Conservation (phyloP, 2,329 filamentous ascomycete species). For the Fusarium udum region DNA sequence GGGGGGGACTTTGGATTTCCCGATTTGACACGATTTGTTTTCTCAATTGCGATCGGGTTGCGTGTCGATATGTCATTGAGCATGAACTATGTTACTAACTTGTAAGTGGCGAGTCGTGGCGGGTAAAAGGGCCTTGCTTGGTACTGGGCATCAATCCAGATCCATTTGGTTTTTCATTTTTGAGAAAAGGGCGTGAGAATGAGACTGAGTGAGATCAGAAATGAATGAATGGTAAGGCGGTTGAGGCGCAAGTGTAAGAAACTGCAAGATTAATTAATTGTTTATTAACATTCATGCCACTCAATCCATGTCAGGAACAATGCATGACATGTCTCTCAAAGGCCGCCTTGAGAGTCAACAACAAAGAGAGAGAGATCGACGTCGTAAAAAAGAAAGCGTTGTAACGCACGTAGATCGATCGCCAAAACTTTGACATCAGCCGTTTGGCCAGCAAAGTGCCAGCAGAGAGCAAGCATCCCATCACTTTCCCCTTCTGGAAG, state of each 20-base stretch:
- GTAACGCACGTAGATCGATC: slow-evolving; percentile 22
- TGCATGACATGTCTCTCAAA: not conserved
- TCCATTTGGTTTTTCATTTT: not conserved
- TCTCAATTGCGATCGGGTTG: slow-evolving; percentile 25
- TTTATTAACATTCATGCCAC: not conserved
- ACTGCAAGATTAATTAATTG: slow-evolving; percentile 10
- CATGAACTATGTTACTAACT: slow-evolving; percentile 16
- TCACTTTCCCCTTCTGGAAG: slow-evolving; percentile 33
- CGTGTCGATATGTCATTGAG: slow-evolving; percentile 29
- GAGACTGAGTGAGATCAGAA: not conserved
- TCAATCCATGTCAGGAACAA: slow-evolving; percentile 16
- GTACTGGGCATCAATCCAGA: slow-evolving; percentile 3
- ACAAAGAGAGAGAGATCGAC: not conserved
- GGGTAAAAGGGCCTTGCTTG: not conserved
- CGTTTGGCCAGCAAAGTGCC: slow-evolving; percentile 5
- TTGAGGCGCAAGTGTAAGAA: slow-evolving; percentile 23
- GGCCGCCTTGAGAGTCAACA: not conserved
- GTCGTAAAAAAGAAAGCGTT: not conserved
- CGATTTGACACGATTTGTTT: slow-evolving; percentile 28
- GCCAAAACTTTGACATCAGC: slow-evolving; percentile 3
- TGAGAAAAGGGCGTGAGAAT: not conserved
- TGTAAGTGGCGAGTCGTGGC: slow-evolving; percentile 22
- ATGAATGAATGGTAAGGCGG: not conserved
- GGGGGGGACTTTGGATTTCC: slow-evolving; percentile 4
- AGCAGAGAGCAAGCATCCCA: slow-evolving; percentile 3